These are phyloP conservation scores for Sideroxylon spinosum DNA, from an alignment of 179 eudicot species.

Conservation along the genomic window DNA sequence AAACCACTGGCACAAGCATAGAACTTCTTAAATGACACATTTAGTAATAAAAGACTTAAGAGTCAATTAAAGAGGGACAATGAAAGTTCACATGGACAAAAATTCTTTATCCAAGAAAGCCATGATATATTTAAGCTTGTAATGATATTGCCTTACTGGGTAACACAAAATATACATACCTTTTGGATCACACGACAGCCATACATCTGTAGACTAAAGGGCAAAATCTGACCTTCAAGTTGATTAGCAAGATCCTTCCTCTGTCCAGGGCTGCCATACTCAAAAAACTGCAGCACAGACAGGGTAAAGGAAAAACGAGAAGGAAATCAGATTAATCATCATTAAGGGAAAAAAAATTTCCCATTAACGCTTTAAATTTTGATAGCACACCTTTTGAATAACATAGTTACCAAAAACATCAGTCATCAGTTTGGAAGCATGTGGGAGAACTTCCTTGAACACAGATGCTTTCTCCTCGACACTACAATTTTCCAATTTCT, in stretches of 20 bases:
- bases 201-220: constrained; percentile 79
- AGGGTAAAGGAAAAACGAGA: constrained; percentile 2
- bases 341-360: background rate
- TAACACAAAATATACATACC: constrained; percentile 30
- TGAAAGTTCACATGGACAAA: background rate
- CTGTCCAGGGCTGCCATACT: constrained; percentile 65
- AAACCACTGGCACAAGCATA: background rate
- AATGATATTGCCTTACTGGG: background rate
- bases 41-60: background rate
- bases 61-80: background rate
- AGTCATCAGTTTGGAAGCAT: constrained; percentile 58
- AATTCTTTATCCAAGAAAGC: background rate
- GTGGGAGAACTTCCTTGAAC: constrained; percentile 67
- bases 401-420: constrained; percentile 93
- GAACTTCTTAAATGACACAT: background rate
- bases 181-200: constrained; percentile 88
- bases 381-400: constrained; percentile 61
- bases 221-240: constrained; percentile 52
- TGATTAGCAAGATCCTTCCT: constrained; percentile 63
- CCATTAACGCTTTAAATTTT: background rate
- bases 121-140: background rate
- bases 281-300: constrained; percentile 50
- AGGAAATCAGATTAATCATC: background rate
- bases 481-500: constrained; percentile 60
- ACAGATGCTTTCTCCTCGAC: constrained; percentile 66